phyloP scores from a whole-genome alignment of 1,284 basidiomycete genomes.

The Pulveroboletus sp. region DNA sequence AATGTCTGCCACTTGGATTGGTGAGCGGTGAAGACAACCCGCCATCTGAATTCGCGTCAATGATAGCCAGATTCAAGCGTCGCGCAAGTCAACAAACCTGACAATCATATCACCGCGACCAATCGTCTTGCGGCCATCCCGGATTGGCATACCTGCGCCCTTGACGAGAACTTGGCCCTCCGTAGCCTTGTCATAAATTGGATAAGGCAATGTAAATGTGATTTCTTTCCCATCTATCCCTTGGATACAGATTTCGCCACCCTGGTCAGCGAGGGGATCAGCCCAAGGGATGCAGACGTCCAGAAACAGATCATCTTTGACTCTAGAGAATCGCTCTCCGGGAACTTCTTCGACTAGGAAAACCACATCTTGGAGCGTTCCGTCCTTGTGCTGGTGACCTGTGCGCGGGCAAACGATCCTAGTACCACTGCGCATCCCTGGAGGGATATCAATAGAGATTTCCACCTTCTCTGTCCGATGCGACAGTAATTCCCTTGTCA shows the following conservation, averaged over 20 bases:
- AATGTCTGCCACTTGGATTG: conserved; percentile 36
- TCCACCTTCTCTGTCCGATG: conserved; percentile 72
- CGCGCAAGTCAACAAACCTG: conserved; percentile 47
- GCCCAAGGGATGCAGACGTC: conserved; percentile 71
- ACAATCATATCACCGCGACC: conserved; percentile 80
- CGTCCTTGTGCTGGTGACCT: conserved; percentile 74
- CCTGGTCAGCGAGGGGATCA: conserved; percentile 56
- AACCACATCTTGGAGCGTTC: conserved; percentile 74
- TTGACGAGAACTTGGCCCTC: conserved; percentile 60
- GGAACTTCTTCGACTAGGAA: conserved; percentile 79
- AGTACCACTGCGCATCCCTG: conserved; percentile 74
- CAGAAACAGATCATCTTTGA: conserved; percentile 72
- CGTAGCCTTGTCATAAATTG: conserved; percentile 60
- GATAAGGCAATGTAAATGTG: conserved; percentile 61
- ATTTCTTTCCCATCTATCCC: conserved; percentile 74
- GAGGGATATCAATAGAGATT: conserved; percentile 72
- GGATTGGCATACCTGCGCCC: conserved; percentile 85
- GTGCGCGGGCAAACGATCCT: conserved; percentile 74
- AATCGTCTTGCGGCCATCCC: conserved; percentile 60
- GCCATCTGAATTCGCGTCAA: conserved; percentile 28
- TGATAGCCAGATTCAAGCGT: background rate
- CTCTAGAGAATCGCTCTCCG: conserved; percentile 69
- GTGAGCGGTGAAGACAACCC: conserved; percentile 32
- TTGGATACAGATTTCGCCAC: conserved; percentile 55
- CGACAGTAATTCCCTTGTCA: conserved; percentile 67